These are phyloP conservation scores for Phytophthora pistaciae DNA, from an alignment of 352 stramenopile species.

Conservation along the genomic window DNA sequence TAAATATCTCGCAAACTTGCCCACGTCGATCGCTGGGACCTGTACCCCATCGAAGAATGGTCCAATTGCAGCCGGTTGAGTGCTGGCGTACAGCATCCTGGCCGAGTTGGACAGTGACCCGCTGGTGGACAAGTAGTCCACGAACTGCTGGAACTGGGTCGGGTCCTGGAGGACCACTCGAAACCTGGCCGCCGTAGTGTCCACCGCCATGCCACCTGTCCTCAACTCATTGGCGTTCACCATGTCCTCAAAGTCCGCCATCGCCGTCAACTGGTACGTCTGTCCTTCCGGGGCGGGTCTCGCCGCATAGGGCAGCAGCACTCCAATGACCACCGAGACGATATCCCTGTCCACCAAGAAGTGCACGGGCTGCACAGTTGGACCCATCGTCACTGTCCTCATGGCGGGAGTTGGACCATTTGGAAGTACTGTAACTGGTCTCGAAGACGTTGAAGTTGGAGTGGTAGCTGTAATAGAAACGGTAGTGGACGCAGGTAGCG, in stretches of 20 bases:
- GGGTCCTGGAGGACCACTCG: slow-evolving; percentile 23
- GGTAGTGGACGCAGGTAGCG: not conserved
- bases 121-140: slow-evolving; percentile 30
- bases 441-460: slow-evolving; percentile 14
- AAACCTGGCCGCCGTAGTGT: slow-evolving; percentile 19
- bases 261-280: slow-evolving; percentile 20
- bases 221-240: slow-evolving; percentile 16
- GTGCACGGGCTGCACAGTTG: slow-evolving; percentile 14
- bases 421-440: not conserved
- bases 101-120: slow-evolving; percentile 26
- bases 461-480: not conserved
- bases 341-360: slow-evolving; percentile 39
- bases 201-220: not conserved
- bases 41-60: slow-evolving; percentile 20
- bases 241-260: slow-evolving; percentile 38
- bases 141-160: slow-evolving; percentile 34
- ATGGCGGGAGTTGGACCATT: not conserved
- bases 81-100: slow-evolving; percentile 21
- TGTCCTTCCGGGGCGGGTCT: slow-evolving; percentile 3
- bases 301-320: slow-evolving; percentile 28
- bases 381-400: not conserved
- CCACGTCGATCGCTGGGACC: slow-evolving; percentile 13
- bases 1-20: slow-evolving; percentile 29
- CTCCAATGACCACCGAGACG: slow-evolving; percentile 27
- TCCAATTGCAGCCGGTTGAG: not conserved